Conservation (phyloP, 768 basidiomycete genomes). For the Trametes elegans region DNA sequence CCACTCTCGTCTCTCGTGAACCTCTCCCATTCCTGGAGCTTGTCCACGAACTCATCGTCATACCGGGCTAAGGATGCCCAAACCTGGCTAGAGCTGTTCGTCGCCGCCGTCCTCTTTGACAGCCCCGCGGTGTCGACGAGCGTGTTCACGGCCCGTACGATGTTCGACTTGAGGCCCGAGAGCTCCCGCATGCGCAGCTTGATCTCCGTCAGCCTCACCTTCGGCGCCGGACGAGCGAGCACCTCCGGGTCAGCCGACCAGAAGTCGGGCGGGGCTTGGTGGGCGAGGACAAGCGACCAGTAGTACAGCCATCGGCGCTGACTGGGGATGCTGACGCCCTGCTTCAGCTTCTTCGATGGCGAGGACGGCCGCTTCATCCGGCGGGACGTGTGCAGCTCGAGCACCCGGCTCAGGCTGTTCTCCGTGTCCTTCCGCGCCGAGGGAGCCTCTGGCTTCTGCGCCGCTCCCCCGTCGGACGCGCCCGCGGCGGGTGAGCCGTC, state of each 20-base stretch:
- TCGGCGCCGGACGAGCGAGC: slow-evolving; percentile 30
- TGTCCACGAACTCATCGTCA: slow-evolving; percentile 63
- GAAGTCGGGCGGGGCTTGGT: slow-evolving; percentile 51
- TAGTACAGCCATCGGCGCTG: slow-evolving; percentile 80
- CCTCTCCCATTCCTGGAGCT: slow-evolving; percentile 61
- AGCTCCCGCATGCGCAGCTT: slow-evolving; percentile 59
- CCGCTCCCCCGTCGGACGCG: background rate
- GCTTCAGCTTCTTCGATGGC: slow-evolving; percentile 31
- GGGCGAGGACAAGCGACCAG: slow-evolving; percentile 64
- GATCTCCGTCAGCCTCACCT: slow-evolving; percentile 56
- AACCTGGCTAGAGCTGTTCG: slow-evolving; percentile 39
- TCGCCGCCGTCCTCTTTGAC: slow-evolving; percentile 29
- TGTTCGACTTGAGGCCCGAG: slow-evolving; percentile 45
- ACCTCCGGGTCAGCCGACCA: slow-evolving; percentile 33
- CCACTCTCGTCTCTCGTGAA: slow-evolving; percentile 43
- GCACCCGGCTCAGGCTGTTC: slow-evolving; percentile 46
- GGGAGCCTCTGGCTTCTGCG: background rate
- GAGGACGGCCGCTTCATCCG: slow-evolving; percentile 55
- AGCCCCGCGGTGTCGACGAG: slow-evolving; percentile 47
- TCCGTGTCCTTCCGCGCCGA: slow-evolving; percentile 1
- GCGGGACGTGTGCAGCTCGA: slow-evolving; percentile 66
- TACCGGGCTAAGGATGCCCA: slow-evolving; percentile 85
- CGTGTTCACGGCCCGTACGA: slow-evolving; percentile 57
- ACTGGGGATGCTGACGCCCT: slow-evolving; percentile 77
- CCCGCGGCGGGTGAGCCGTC: background rate